A percentile compares a stretch with the other conserved stretches of the same genome.
Conservation (phyloP, 352 stramenopile genomes). For the Lagenidium sp. region DNA sequence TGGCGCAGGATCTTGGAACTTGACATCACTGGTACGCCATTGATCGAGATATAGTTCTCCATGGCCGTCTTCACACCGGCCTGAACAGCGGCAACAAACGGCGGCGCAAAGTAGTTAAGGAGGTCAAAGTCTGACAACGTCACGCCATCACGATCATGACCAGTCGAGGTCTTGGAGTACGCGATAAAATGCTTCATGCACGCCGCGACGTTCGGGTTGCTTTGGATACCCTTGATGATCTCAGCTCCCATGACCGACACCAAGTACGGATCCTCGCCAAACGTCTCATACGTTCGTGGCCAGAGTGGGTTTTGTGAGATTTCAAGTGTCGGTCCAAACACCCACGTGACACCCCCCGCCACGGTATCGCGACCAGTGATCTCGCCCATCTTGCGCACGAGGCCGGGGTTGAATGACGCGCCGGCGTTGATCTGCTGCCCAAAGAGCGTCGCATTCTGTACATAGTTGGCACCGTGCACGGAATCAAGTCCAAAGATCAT, state of each 20-base stretch:
- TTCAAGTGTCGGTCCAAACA: slow-evolving; percentile 87
- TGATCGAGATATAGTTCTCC: slow-evolving; percentile 92
- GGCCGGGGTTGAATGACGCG: slow-evolving; percentile 80
- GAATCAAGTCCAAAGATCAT: slow-evolving; percentile 88
- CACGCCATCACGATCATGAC: slow-evolving; percentile 76
- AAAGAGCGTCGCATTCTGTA: slow-evolving; percentile 72
- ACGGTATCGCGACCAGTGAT: slow-evolving; percentile 80
- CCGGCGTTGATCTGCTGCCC: slow-evolving; percentile 85
- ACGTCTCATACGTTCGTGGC: slow-evolving; percentile 90
- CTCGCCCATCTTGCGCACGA: slow-evolving; percentile 56
- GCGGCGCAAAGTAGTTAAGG: slow-evolving; percentile 79
- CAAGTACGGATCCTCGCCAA: slow-evolving; percentile 88
- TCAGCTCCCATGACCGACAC: slow-evolving; percentile 71
- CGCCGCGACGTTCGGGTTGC: slow-evolving; percentile 43
- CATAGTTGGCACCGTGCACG: slow-evolving; percentile 88
- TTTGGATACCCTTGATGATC: slow-evolving; percentile 80
- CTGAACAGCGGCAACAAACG: slow-evolving; percentile 76
- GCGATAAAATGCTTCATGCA: slow-evolving; percentile 90
- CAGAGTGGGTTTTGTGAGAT: slow-evolving; percentile 85
- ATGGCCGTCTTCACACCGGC: slow-evolving; percentile 85
- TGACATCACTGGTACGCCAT: slow-evolving; percentile 86
- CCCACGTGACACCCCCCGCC: slow-evolving; percentile 82
- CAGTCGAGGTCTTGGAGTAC: slow-evolving; percentile 76
- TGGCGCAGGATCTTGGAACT: slow-evolving; percentile 50
- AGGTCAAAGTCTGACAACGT: slow-evolving; percentile 68